Evolutionary conservation across 2,329 filamentous ascomycete genomes (phyloP), one percentile per base, ranked within the genome.

Genomic region (Dothistroma septosporum): DNA sequence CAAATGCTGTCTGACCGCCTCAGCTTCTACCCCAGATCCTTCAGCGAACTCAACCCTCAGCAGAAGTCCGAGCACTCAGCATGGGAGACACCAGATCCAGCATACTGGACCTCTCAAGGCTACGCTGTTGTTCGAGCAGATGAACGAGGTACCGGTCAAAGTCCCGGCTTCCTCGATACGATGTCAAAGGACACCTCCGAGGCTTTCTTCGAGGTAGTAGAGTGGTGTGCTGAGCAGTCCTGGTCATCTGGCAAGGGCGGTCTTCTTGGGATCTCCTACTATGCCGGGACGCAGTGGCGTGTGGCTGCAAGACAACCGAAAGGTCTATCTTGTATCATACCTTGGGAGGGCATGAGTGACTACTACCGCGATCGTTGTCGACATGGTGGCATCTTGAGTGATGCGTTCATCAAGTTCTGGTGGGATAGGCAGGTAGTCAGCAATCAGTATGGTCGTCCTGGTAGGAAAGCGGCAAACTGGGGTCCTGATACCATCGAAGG

Each of bases 371-470:
- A 82, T 62, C 75, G 78, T 28, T 77, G 80, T 62, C 73, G 71
- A 37, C 74, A 79, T 5, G 79, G 80, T 14, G 78, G 79, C 1
- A 74, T 74, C 37, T 52, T 74, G 22, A 72, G 69, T 47, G 72
- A 74, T 58, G 58, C 63, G n/a, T 74, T 74, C 63, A 87, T 88
- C 66, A 53, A 75, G 69, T 84, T 87, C 67, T 89, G 86, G 86
- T 88, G 85, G 85, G 80, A 87, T 67, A 78, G 85, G 0, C 86
- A 88, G 69, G 85, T 89, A 7, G 76, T 88, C 8, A 78, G 78
- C 0, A 90, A 89, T 67, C 88, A 91, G 71, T 90, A 90, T 62
- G 87, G 87, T 10, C 64, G 76, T 28, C 76, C 75, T 7, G 71
- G 71, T 10, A 66, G 72, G 0, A 77, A 77, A 10, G 79, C 77